Conservation (phyloP, 257 asterid species). For the Primulina eburnea region DNA sequence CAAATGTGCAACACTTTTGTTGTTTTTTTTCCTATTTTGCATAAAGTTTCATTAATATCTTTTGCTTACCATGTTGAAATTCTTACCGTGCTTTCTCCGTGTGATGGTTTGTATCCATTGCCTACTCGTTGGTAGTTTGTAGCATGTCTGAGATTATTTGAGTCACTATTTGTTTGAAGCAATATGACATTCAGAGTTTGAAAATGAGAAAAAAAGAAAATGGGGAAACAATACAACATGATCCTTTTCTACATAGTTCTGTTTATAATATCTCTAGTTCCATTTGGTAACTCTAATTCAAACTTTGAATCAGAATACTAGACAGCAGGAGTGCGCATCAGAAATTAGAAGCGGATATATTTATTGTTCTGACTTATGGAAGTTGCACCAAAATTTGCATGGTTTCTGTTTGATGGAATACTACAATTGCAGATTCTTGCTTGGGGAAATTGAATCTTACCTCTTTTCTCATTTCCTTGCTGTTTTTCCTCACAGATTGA, state of each 20-base stretch:
- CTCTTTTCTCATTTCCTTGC: slow-evolving; percentile 1
- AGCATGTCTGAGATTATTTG: background rate
- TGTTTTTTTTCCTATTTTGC: slow-evolving; percentile 11
- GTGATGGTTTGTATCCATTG: background rate
- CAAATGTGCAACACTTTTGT: slow-evolving; percentile 1
- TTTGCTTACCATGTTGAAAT: slow-evolving; percentile 3
- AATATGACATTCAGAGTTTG: background rate
- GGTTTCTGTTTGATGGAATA: background rate
- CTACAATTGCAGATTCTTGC: background rate
- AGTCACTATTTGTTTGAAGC: background rate
- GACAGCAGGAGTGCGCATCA: background rate
- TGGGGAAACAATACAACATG: background rate
- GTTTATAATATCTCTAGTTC: background rate
- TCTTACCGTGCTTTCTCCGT: background rate
- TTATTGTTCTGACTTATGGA: background rate
- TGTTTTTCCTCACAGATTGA: slow-evolving; percentile 50
- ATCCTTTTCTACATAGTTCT: background rate
- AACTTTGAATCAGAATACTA: slow-evolving; percentile 5
- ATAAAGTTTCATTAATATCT: slow-evolving; percentile 7
- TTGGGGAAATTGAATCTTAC: background rate
- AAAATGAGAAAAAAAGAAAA: too few species aligned
- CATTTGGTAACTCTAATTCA: background rate
- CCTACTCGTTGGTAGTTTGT: background rate
- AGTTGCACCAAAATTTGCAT: background rate
- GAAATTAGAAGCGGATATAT: background rate